phyloP scores from a whole-genome alignment of 1,139 yeast species.

The Geotrichum histeridarum region DNA sequence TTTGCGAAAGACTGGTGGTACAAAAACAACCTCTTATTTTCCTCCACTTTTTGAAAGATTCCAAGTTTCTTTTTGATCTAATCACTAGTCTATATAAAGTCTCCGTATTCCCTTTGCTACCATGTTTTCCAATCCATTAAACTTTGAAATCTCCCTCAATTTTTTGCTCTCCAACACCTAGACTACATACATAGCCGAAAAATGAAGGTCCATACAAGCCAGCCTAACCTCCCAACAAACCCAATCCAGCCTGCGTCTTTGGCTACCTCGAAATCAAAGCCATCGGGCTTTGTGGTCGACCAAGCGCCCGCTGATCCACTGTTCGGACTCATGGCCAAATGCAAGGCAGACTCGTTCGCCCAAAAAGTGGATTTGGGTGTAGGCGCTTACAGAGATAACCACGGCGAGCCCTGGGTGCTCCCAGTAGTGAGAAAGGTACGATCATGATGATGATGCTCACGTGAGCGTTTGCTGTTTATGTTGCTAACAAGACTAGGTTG shows the following conservation, averaged over 20 bases:
- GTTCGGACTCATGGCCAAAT: slow-evolving; percentile 78
- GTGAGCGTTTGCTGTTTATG: background rate
- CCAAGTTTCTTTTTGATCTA: no score
- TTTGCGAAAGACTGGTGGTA: no score
- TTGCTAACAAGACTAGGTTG: slow-evolving; percentile 35
- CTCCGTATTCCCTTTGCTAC: no score
- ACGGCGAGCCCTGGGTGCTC: slow-evolving; percentile 82
- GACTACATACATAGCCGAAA: background rate
- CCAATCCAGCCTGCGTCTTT: background rate
- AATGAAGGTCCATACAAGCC: slow-evolving; percentile 8
- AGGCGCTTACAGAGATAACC: slow-evolving; percentile 85
- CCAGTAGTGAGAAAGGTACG: slow-evolving; percentile 65
- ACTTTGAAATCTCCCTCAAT: no score
- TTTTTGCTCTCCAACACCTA: background rate
- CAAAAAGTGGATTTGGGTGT: slow-evolving; percentile 80
- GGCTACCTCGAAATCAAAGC: background rate
- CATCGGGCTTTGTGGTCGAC: slow-evolving; percentile 24
- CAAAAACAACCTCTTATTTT: no score
- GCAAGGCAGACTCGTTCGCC: slow-evolving; percentile 47
- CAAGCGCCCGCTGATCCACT: slow-evolving; percentile 41
- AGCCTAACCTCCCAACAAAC: slow-evolving; percentile 3
- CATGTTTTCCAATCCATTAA: no score
- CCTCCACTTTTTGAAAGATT: no score
- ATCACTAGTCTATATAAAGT: no score
- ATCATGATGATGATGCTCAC: background rate